Evolutionary conservation across 2,329 filamentous ascomycete genomes (phyloP), one percentile per base, ranked within the genome.

Genomic region (Apiospora kogelbergensis): DNA sequence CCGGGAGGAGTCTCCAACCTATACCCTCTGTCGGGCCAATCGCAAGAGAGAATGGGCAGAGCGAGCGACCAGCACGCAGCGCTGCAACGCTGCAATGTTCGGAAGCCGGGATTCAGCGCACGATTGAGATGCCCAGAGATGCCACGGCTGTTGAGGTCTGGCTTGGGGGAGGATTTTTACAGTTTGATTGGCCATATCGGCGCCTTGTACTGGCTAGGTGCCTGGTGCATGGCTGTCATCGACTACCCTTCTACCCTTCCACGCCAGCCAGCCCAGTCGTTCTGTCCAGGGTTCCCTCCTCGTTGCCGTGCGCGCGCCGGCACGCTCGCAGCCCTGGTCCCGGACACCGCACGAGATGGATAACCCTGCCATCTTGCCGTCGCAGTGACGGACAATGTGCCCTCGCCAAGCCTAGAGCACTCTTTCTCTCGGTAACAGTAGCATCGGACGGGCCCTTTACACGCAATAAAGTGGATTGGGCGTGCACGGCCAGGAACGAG

Each of bases 371-470:
- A n/a, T n/a, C 30, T 5, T 26, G 30, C 53, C 33, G 10, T n/a
- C 53, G 53, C 53, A 60, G 53, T 60, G 53, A 37, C 30, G n/a
- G 53, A 33, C 30, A 26, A 37, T 30, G 53, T 33, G 53, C 53
- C 30, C 53, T 60, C 53, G 26, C 20, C 26, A 33, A 17, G 53
- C 13, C 53, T 33, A 60, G 53, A 26, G n/a, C 53, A 11, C 17
- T 37, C 10, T 37, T 37, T 6, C 30, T n/a, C 53, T 60, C 30
- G 17, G 53, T 60, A 33, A 30, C 15, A 57, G 53, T 60, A 37
- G 53, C 53, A 60, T 60, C 53, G 53, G 53, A 60, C 53, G 53
- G 53, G 22, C 53, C 53, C 53, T 60, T 37, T 60, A 60, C 53
- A 60, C 30, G 53, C 53, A 60, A 60, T 60, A 60, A 60, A 60